Evolutionary conservation across 192 early-diverging fungal species (phyloP).

Genomic region (Dissophora globulifera): DNA sequence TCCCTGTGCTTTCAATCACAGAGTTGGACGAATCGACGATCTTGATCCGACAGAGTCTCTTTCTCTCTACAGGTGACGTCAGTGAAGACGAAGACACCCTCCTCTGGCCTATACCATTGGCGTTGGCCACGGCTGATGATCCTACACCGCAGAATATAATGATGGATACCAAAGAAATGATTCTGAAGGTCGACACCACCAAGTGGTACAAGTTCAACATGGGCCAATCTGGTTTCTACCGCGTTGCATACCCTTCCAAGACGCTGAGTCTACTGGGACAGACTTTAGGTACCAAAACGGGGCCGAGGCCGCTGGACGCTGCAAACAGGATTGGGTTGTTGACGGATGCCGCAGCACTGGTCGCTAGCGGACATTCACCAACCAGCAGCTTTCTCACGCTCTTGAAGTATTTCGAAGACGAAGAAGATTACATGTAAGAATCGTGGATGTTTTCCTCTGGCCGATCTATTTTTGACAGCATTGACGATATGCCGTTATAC

Average conservation of each 20-base stretch:
- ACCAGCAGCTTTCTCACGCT: slow-evolving; percentile 82
- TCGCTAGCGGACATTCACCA: slow-evolving; percentile 76
- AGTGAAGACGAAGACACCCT: slow-evolving; percentile 82
- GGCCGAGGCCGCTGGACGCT: slow-evolving; percentile 55
- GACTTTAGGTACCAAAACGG: slow-evolving; percentile 57
- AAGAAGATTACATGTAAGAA: slow-evolving; percentile 83
- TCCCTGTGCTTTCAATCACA: slow-evolving; percentile 37
- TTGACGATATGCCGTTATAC: background rate
- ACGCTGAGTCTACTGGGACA: slow-evolving; percentile 63
- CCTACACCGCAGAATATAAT: slow-evolving; percentile 65
- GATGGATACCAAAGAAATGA: slow-evolving; percentile 57
- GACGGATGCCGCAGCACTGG: slow-evolving; percentile 83
- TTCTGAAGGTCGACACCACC: slow-evolving; percentile 60
- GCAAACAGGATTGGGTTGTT: slow-evolving; percentile 81
- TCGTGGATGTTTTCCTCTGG: no score
- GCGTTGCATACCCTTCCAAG: slow-evolving; percentile 78
- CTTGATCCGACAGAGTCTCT: slow-evolving; percentile 80
- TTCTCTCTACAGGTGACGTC: slow-evolving; percentile 84
- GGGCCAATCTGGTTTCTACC: slow-evolving; percentile 83
- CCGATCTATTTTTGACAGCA: no score
- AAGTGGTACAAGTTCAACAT: slow-evolving; percentile 91
- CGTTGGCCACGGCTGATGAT: slow-evolving; percentile 54
- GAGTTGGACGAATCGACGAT: slow-evolving; percentile 42
- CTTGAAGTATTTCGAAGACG: slow-evolving; percentile 75
- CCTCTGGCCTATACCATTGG: slow-evolving; percentile 78